These are phyloP conservation scores for Cupressus sempervirens DNA, from an alignment of 75 land plant genomes.

Conservation along the genomic window DNA sequence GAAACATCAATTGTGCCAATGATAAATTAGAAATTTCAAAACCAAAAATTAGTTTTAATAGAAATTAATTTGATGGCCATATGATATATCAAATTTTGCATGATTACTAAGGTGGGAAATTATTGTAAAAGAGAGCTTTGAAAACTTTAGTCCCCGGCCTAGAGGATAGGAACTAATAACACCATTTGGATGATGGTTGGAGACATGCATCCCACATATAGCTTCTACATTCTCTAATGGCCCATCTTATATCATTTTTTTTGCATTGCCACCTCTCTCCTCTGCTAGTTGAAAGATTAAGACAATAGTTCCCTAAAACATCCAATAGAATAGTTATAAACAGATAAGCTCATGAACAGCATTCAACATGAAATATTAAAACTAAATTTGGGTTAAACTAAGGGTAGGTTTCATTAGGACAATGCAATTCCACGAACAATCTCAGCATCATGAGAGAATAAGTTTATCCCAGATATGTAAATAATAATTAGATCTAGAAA, in stretches of 20 bases:
- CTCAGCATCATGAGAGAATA: too few species aligned
- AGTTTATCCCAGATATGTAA: background rate
- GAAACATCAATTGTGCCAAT: too few species aligned
- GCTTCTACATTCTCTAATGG: constrained; percentile 67
- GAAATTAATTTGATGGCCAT: too few species aligned
- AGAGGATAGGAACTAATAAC: constrained; percentile 31
- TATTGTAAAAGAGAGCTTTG: too few species aligned
- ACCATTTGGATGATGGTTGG: constrained; percentile 29
- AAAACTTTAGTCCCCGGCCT: constrained; percentile 61
- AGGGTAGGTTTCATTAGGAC: too few species aligned
- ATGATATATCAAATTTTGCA: too few species aligned
- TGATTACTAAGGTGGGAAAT: too few species aligned
- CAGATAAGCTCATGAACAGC: background rate
- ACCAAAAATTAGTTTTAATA: too few species aligned
- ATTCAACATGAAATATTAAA: background rate
- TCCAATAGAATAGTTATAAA: background rate
- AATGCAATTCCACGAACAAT: too few species aligned
- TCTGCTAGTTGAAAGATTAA: constrained; percentile 94
- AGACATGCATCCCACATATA: constrained; percentile 77
- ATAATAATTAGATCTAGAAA: background rate
- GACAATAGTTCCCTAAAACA: constrained; percentile 66
- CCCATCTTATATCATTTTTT: constrained; percentile 70
- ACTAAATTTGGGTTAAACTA: too few species aligned
- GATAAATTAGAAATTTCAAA: too few species aligned
- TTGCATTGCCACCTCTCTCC: constrained; percentile 75